phyloP scores from a whole-genome alignment of 2,329 filamentous ascomycete species.

The Arthrinium phaeospermum region DNA sequence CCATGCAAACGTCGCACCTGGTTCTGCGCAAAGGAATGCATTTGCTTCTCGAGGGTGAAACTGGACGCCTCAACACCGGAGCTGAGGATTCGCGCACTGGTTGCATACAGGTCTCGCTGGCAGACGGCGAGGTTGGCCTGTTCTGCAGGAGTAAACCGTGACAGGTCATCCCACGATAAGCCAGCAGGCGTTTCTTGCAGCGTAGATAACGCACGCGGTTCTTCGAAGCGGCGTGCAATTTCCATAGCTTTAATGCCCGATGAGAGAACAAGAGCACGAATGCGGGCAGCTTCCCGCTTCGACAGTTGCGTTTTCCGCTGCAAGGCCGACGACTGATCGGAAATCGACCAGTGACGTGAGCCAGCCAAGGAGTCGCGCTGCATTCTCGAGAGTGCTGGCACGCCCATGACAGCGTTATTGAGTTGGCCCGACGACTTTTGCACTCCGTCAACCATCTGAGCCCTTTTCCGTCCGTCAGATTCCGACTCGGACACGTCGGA shows the following conservation, averaged over 20 bases:
- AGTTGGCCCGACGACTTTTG: constrained; percentile 43
- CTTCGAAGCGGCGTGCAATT: constrained; percentile 70
- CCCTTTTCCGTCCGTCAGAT: constrained; percentile 35
- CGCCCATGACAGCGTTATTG: constrained; percentile 41
- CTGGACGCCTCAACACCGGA: constrained; percentile 53
- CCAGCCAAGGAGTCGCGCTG: constrained; percentile 26
- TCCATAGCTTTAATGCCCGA: constrained; percentile 91
- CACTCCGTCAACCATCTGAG: constrained; percentile 32
- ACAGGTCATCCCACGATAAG: constrained; percentile 51
- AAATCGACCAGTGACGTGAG: constrained; percentile 57
- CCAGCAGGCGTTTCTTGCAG: constrained; percentile 33
- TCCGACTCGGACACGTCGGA: constrained; percentile 48
- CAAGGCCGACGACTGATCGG: constrained; percentile 46
- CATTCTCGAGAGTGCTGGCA: constrained; percentile 29
- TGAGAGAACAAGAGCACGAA: constrained; percentile 76
- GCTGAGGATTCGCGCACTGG: constrained; percentile 58
- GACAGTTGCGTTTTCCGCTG: constrained; percentile 52
- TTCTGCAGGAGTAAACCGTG: constrained; percentile 43
- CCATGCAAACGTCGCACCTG: constrained; percentile 60
- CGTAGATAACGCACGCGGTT: constrained; percentile 45
- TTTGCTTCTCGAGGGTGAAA: constrained; percentile 63
- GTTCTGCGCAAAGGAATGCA: constrained; percentile 62
- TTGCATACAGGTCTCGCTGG: constrained; percentile 53
- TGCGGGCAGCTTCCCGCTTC: constrained; percentile 79
- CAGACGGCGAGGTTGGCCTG: constrained; percentile 42